Base-by-base conservation (phyloP, 1,284 basidiomycete genomes). In the Fomitopsis pinicola region DNA sequence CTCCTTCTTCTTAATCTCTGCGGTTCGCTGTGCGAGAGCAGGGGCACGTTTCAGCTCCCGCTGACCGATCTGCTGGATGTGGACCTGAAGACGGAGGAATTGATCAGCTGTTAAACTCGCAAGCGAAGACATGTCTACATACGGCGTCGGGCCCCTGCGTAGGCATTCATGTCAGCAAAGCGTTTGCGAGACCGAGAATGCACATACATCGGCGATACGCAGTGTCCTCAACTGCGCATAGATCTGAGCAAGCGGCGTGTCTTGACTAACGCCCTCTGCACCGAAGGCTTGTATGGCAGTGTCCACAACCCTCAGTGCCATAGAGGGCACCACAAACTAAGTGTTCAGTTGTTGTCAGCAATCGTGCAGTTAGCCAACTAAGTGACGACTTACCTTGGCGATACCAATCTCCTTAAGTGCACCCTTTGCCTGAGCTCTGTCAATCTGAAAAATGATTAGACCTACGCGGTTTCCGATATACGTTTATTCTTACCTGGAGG, bases 341-440 rank as follows among this genome's bases (percentile, higher is more conserved):
- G 33, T n/a, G 7, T 8, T 30, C 3, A 15, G n/a, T 6, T 15
- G 7, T 22, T 19, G 17, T 26, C 4, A 19, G 30, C n/a, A 2
- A 40, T 7, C n/a, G 17, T 38, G 28, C 19, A 14, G 4, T 8
- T 3, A 12, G 9, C 35, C 4, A 9, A 3, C 5, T 1, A 10
- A 28, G 14, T 9, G 44, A 8, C 36, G 19, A 38, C 69, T 77
- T 59, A 92, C 95, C 83, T 99, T 99, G 61, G 95, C 94, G 66
- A 98, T 94, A 45, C 94, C 96, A 70, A 99, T 99, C 75, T 98
- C 97, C 76, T 96, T 96, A 76, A 98, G 74, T 0, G 97, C 97
- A 45, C 93, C 95, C 75, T 98, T 99, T 3, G 97, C 94, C 66
- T 91, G 87, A 71, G 85, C 79, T 68, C 87, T 88, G 78, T 98